These are phyloP conservation scores for Colletotrichum kahawae DNA, from an alignment of 2,329 filamentous ascomycete species.

Conservation along the genomic window DNA sequence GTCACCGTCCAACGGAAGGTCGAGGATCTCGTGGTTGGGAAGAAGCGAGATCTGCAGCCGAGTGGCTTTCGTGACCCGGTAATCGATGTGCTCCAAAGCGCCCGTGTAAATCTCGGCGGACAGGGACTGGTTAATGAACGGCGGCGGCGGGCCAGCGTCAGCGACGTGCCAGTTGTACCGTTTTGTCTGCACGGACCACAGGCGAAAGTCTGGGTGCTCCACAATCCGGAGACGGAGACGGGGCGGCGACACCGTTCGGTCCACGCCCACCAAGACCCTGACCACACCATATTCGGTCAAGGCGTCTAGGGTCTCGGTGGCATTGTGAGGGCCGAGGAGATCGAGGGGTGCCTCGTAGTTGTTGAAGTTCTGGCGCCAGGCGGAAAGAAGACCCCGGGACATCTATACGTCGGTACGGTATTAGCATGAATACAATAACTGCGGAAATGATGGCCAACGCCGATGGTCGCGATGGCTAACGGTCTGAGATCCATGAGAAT, in stretches of 20 bases:
- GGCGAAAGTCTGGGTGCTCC: not conserved
- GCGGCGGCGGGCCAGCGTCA: not conserved
- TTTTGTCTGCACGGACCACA: conserved; percentile 3
- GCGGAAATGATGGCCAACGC: not conserved
- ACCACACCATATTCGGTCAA: not conserved
- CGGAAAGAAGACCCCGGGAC: not conserved
- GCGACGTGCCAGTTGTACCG: not conserved
- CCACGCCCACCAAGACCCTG: not conserved
- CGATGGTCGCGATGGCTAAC: not conserved
- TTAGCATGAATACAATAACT: not conserved
- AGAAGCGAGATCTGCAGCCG: not conserved
- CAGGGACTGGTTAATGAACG: not conserved
- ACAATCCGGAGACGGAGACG: conserved; percentile 1
- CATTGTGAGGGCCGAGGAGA: not conserved
- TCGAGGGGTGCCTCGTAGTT: not conserved
- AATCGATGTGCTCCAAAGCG: not conserved
- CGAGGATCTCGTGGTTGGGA: not conserved
- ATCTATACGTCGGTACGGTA: not conserved
- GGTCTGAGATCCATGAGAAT: not conserved
- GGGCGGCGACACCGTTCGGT: not conserved
- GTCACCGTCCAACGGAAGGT: conserved; percentile 1
- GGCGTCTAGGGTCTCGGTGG: not conserved
- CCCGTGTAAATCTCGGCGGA: not conserved
- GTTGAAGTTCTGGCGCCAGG: not conserved
- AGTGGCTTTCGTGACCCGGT: not conserved